Evolutionary conservation across 768 basidiomycete genomes (phyloP), one percentile per base, ranked within the genome.

Genomic region (Cystobasidium onofrii): DNA sequence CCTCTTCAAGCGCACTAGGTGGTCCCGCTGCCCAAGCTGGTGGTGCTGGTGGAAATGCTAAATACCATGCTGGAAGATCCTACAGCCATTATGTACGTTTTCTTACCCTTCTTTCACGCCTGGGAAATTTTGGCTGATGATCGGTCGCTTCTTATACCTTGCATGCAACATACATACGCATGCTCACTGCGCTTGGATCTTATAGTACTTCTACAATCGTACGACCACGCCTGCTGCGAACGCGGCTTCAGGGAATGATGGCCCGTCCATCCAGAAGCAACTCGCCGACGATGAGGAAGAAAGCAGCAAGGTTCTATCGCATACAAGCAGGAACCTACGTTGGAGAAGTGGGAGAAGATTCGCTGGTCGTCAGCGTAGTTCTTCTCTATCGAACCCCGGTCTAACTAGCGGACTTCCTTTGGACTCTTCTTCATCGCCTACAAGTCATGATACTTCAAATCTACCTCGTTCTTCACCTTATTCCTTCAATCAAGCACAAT

Each of bases 1-100:
- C 36, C 65, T 23, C 23, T 25, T 23, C 41, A 2, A 67, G 34
- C 63, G 63, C 63, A 20, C 55, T 71, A 71, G 69, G 69, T 13
- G 39, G 55, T 2, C 25, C 69, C 17, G 69, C 69, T 55, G 44
- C 25, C 12, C 55, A 55, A 15, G 69, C 69, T 34, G 69, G 69
- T 18, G 69, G 69, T n/a, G 50, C 69, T 27, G 65, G 65, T n/a
- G 69, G 63, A 23, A 41, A n/a, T 60, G 54, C 69, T 29, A 71
- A 71, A 60, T 71, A 52, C 33, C 69, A 71, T 31, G 69, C 69
- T 71, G 69, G 69, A 57, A 27, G 69, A 23, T 71, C 69, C n/a
- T 60, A 71, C 36, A 13, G 20, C 9, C 54, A 71, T 60, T 52
- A 71, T 41, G 65, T 67, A n/a, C 39, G 50, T 67, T n/a, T 9